Percentiles rank a stretch among this genome's conserved stretches.
phyloP scores from a whole-genome alignment of 2,329 filamentous ascomycete species.

The Myriosclerotinia duriaeana region DNA sequence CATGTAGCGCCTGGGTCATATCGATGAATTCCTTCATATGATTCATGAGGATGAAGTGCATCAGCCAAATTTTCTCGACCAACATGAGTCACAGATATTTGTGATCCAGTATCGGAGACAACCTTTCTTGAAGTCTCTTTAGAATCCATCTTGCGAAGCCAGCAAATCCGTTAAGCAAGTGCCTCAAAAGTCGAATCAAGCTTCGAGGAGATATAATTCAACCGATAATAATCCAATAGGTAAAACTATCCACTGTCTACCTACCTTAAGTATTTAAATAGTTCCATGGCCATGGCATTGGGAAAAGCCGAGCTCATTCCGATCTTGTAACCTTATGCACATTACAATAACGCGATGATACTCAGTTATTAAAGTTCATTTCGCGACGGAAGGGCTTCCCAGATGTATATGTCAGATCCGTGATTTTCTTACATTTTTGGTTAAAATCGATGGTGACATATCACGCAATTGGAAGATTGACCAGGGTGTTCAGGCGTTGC shows the following conservation, averaged over 20 bases:
- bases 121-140: neutral
- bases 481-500: neutral
- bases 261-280: neutral
- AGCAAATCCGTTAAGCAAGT: neutral
- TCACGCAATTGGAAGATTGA: slow-evolving; percentile 15
- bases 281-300: neutral
- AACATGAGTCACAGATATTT: neutral
- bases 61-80: slow-evolving; percentile 3
- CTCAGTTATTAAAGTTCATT: neutral
- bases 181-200: neutral
- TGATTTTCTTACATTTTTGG: neutral
- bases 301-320: neutral
- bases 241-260: neutral
- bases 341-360: neutral
- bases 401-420: neutral
- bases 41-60: slow-evolving; percentile 19
- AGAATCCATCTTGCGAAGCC: neutral
- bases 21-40: slow-evolving; percentile 21
- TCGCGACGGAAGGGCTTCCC: neutral
- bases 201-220: neutral
- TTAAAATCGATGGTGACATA: slow-evolving; percentile 13
- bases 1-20: slow-evolving; percentile 54
- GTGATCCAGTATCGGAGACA: neutral
- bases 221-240: neutral
- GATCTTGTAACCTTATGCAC: neutral